Percentiles rank a stretch among this genome's conserved stretches.
phyloP scores from a whole-genome alignment of 169 alveolate species.

The Amoebophrya sp. region DNA sequence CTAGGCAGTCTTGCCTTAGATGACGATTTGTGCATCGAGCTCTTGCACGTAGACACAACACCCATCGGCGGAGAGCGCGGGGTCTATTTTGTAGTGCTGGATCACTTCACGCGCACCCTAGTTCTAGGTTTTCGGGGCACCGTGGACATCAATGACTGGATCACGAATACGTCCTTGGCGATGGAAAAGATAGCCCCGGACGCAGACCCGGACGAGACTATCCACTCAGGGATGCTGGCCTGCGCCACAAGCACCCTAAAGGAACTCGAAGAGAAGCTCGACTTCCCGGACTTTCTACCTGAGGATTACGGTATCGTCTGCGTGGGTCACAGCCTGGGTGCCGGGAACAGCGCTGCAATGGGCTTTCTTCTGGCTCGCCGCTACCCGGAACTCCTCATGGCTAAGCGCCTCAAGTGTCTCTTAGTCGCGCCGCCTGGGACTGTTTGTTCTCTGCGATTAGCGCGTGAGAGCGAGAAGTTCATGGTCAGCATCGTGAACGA shows the following conservation, averaged over 20 bases:
- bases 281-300: not conserved
- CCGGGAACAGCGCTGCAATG: not conserved
- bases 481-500: not conserved
- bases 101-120: not conserved
- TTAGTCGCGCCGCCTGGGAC: not conserved
- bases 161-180: not conserved
- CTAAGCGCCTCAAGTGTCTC: not conserved
- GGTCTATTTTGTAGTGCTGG: not conserved
- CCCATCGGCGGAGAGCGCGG: not conserved
- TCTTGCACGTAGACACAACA: not conserved
- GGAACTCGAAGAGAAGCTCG: not conserved
- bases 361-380: not conserved
- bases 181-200: not conserved
- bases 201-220: not conserved
- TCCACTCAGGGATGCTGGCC: not conserved
- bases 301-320: not conserved
- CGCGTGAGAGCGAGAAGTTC: not conserved
- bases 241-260: not conserved
- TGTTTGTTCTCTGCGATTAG: not conserved
- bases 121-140: not conserved
- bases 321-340: not conserved
- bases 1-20: no score
- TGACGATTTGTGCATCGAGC: not conserved
- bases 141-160: not conserved
- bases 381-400: not conserved